A percentile compares a stretch with the other conserved stretches of the same genome.
phyloP scores from a whole-genome alignment of 1,284 basidiomycete species.

The Ceratobasidium sp. region DNA sequence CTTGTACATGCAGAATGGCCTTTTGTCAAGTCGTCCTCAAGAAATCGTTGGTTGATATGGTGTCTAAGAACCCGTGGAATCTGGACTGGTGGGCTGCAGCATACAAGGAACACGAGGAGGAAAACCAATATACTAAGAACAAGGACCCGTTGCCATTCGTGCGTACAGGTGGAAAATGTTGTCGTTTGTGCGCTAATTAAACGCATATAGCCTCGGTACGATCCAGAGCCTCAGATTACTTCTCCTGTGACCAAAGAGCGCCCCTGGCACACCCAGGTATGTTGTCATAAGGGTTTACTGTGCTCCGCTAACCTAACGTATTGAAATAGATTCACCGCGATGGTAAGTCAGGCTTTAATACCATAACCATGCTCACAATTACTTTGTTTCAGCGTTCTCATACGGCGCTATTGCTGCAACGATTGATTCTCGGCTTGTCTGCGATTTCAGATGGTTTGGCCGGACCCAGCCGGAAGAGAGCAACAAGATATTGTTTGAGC shows the following conservation, averaged over 20 bases:
- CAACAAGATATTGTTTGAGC: neutral
- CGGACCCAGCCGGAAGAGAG: neutral
- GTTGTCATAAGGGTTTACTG: neutral
- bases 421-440: conserved; percentile 1
- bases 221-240: conserved; percentile 9
- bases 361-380: neutral
- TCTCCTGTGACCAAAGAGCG: neutral
- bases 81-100: neutral
- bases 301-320: neutral
- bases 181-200: neutral
- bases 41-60: neutral
- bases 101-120: neutral
- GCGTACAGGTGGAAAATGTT: neutral
- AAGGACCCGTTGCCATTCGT: conserved; percentile 6
- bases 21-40: conserved; percentile 13
- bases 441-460: neutral
- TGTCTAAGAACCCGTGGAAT: neutral
- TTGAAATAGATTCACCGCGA: neutral
- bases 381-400: neutral
- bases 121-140: neutral
- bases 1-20: neutral
- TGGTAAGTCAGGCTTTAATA: neutral
- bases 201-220: conserved; percentile 1
- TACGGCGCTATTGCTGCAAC: conserved; percentile 1
- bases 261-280: conserved; percentile 2